These are phyloP conservation scores for Scedosporium aurantiacum DNA, from an alignment of 2,329 filamentous ascomycete genomes.

Conservation along the genomic window DNA sequence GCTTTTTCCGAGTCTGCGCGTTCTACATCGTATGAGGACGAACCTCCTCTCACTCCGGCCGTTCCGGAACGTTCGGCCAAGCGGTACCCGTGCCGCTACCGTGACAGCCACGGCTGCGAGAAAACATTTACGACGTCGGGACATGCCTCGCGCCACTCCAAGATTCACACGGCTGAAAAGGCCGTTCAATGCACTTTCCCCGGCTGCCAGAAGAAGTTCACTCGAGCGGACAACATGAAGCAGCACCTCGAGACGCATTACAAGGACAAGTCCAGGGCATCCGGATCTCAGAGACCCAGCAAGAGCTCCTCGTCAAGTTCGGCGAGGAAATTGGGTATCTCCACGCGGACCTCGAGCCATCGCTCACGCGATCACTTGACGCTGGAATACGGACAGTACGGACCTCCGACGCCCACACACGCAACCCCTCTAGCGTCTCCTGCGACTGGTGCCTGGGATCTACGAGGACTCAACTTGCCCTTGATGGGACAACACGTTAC, in stretches of 20 bases:
- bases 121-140: conserved; percentile 79
- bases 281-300: conserved; percentile 22
- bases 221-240: conserved; percentile 79
- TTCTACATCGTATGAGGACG: conserved; percentile 41
- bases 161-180: conserved; percentile 76
- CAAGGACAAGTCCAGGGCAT: conserved; percentile 45
- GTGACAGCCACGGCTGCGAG: conserved; percentile 59
- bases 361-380: conserved; percentile 10
- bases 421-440: conserved; percentile 25
- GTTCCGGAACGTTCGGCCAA: conserved; percentile 41
- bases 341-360: conserved; percentile 9
- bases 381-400: conserved; percentile 29
- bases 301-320: conserved; percentile 8
- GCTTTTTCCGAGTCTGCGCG: conserved; percentile 31
- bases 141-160: conserved; percentile 74
- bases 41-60: conserved; percentile 29
- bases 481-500: conserved; percentile 31
- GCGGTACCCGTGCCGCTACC: conserved; percentile 64
- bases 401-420: conserved; percentile 20
- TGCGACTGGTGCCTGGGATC: conserved; percentile 30
- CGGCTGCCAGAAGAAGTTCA: conserved; percentile 71
- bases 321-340: conserved; percentile 14
- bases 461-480: conserved; percentile 32
- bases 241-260: conserved; percentile 71
- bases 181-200: conserved; percentile 56